Percentiles rank a stretch among this genome's conserved stretches.
These are phyloP conservation scores for Ceratobasidium sp. DNA, from an alignment of 1,284 basidiomycete genomes.

Conservation along the genomic window DNA sequence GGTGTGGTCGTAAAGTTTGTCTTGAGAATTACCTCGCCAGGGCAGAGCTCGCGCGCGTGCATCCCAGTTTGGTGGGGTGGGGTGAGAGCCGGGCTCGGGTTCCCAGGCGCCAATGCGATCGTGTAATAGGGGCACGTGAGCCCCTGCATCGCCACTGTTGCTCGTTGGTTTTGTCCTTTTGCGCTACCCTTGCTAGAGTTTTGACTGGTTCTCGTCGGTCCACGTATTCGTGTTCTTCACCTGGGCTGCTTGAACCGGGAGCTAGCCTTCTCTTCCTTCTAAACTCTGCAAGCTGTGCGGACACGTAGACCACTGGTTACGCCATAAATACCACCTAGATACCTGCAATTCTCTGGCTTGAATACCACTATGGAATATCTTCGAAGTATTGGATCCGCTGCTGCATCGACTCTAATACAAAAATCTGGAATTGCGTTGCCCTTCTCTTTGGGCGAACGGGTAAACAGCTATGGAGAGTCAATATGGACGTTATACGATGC, in stretches of 20 bases:
- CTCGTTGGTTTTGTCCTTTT: conserved; percentile 1
- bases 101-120: conserved; percentile 21
- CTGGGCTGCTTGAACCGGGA: not conserved
- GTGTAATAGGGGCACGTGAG: conserved; percentile 19
- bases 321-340: conserved; percentile 3
- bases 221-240: not conserved
- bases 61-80: conserved; percentile 24
- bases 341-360: not conserved
- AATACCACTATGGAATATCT: conserved; percentile 78
- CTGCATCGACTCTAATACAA: conserved; percentile 85
- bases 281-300: not conserved
- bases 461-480: conserved; percentile 69
- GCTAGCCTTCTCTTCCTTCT: not conserved
- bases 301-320: conserved; percentile 34
- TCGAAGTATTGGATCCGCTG: conserved; percentile 84
- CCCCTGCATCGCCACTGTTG: not conserved
- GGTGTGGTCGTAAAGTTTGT: not conserved
- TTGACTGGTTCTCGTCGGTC: not conserved
- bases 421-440: conserved; percentile 91
- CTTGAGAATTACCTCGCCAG: not conserved
- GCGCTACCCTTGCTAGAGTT: not conserved
- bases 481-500: conserved; percentile 91
- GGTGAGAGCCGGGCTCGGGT: conserved; percentile 26
- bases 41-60: conserved; percentile 1
- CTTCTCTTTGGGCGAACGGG: conserved; percentile 84